Conservation (phyloP, 2,329 filamentous ascomycete genomes). For the Tolypocladium nubicola region DNA sequence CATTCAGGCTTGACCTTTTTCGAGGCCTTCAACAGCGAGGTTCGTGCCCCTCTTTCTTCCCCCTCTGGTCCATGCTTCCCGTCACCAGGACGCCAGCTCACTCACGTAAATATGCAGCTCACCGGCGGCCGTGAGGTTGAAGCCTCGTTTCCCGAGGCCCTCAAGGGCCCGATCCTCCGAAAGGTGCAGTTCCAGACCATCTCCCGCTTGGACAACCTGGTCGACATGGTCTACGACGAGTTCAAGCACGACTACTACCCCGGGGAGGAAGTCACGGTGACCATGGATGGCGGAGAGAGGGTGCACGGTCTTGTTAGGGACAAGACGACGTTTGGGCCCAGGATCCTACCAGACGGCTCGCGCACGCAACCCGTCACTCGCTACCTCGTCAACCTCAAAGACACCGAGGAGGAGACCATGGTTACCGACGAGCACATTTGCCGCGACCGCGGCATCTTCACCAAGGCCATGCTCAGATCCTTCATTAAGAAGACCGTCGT, state of each 20-base stretch:
- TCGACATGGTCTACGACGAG: slow-evolving; percentile 59
- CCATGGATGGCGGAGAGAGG: slow-evolving; percentile 57
- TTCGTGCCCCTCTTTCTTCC: slow-evolving; percentile 31
- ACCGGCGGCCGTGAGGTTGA: slow-evolving; percentile 82
- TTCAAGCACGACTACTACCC: slow-evolving; percentile 90
- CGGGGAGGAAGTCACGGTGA: slow-evolving; percentile 70
- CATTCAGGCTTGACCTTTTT: slow-evolving; percentile 89
- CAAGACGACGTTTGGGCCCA: slow-evolving; percentile 64
- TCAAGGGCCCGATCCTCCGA: slow-evolving; percentile 83
- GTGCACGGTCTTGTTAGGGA: slow-evolving; percentile 70
- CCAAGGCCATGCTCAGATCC: slow-evolving; percentile 83
- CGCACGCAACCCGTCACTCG: slow-evolving; percentile 62
- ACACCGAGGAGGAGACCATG: slow-evolving; percentile 62
- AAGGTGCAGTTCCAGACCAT: slow-evolving; percentile 86
- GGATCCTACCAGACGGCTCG: slow-evolving; percentile 54
- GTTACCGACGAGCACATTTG: slow-evolving; percentile 73
- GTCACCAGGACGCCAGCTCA: neutral
- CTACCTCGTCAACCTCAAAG: slow-evolving; percentile 69
- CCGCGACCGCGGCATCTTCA: slow-evolving; percentile 84
- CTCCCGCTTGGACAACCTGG: slow-evolving; percentile 75
- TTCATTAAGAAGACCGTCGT: slow-evolving; percentile 95
- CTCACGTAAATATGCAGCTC: slow-evolving; percentile 35
- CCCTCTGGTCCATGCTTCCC: neutral
- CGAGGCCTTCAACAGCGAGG: slow-evolving; percentile 84
- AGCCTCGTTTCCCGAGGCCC: slow-evolving; percentile 77